Conservation (phyloP, 108 stramenopile genomes). For the Cafeteria roenbergensis region DNA sequence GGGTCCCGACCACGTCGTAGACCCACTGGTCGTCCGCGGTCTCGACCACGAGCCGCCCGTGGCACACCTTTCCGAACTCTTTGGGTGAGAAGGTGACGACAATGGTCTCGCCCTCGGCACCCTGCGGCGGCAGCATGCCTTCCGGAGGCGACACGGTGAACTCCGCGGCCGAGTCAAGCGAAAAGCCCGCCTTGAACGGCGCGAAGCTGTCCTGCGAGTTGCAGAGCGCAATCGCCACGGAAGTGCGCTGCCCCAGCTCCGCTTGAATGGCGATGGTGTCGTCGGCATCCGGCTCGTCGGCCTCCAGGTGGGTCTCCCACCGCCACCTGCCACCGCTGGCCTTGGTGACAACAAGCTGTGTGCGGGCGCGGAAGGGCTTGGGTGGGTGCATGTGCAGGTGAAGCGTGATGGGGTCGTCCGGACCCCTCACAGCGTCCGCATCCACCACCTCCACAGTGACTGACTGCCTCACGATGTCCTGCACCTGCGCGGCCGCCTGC, state of each 20-base stretch:
- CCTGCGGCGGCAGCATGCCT: slow-evolving; percentile 34
- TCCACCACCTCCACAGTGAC: slow-evolving; percentile 21
- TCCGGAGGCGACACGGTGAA: slow-evolving; percentile 22
- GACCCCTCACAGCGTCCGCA: slow-evolving; percentile 14
- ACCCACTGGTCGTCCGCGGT: slow-evolving; percentile 34
- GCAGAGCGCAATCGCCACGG: slow-evolving; percentile 29
- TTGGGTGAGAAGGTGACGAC: slow-evolving; percentile 38
- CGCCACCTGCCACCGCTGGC: slow-evolving; percentile 39
- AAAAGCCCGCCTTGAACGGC: slow-evolving; percentile 32
- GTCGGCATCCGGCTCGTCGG: slow-evolving; percentile 34
- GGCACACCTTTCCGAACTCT: slow-evolving; percentile 34
- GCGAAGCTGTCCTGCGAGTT: slow-evolving; percentile 27
- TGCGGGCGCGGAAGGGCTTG: slow-evolving; percentile 20
- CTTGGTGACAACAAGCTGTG: slow-evolving; percentile 29
- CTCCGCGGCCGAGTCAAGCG: slow-evolving; percentile 11
- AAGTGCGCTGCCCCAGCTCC: slow-evolving; percentile 6
- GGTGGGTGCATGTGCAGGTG: slow-evolving; percentile 30
- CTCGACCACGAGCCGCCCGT: slow-evolving; percentile 32
- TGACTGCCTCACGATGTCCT: slow-evolving; percentile 9
- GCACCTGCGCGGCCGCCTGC: neutral
- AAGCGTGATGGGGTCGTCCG: slow-evolving; percentile 23
- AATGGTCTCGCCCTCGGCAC: slow-evolving; percentile 11
- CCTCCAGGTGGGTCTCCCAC: slow-evolving; percentile 32
- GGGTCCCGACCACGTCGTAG: slow-evolving; percentile 19
- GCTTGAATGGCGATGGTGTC: slow-evolving; percentile 38